Evolutionary conservation across 805 yeast genomes (phyloP).

Genomic region (Candida easanensis): DNA sequence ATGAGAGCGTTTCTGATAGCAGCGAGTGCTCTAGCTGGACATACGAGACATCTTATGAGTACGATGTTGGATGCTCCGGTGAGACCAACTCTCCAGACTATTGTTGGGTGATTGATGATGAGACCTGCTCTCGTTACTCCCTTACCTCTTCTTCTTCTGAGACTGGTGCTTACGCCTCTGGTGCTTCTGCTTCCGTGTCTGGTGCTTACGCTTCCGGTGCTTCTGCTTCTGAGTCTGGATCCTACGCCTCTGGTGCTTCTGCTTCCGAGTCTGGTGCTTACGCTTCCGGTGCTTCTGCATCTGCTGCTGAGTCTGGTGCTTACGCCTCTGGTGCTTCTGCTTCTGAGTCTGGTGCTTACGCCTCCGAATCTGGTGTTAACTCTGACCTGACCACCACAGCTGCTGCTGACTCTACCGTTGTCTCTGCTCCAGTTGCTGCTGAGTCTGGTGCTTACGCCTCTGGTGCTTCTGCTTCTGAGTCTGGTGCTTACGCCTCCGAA

Average conservation of each 20-base stretch:
- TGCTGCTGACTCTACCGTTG: not conserved
- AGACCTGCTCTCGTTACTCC: not conserved
- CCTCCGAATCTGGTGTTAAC: not conserved
- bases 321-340: not conserved
- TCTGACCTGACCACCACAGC: not conserved
- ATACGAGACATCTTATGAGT: not conserved
- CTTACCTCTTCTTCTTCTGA: not conserved
- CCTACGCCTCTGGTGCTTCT: not conserved
- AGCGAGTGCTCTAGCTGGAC: not conserved
- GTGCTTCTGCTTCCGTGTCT: not conserved
- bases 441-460: not conserved
- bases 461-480: not conserved
- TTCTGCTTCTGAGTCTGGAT: not conserved
- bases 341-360: not conserved
- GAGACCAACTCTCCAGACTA: constrained; percentile 1
- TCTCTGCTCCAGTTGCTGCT: not conserved
- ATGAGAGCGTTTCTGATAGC: constrained; percentile 4
- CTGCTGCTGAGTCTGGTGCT: not conserved
- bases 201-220: not conserved
- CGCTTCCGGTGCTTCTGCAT: not conserved
- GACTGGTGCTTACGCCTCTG: not conserved
- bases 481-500: not conserved
- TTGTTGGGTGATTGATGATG: not conserved
- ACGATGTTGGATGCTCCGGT: not conserved
- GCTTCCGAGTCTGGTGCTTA: not conserved